A percentile compares a stretch with the other conserved stretches of the same genome.
Evolutionary conservation across 768 basidiomycete genomes (phyloP).

Genomic region (Guyanaporus albipodus): DNA sequence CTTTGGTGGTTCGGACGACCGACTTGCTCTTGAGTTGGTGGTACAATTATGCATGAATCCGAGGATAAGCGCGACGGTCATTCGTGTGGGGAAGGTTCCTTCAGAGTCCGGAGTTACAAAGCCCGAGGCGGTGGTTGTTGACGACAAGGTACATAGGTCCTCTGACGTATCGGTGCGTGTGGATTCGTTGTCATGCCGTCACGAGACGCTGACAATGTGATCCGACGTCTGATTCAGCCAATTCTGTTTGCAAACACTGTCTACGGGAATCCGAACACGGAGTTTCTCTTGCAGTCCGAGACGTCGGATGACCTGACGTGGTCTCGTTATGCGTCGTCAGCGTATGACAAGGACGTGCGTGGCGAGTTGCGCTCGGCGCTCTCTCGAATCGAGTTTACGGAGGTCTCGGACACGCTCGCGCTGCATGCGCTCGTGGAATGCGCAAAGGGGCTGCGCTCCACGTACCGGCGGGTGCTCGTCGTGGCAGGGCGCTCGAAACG

Average conservation of each 20-base stretch:
- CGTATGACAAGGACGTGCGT: slow-evolving; percentile 6
- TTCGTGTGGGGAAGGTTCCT: slow-evolving; percentile 59
- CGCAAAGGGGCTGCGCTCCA: slow-evolving; percentile 26
- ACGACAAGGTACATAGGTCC: slow-evolving; percentile 39
- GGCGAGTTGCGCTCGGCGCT: slow-evolving; percentile 37
- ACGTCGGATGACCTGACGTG: slow-evolving; percentile 81
- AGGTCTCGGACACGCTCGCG: slow-evolving; percentile 46
- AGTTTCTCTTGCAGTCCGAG: slow-evolving; percentile 67
- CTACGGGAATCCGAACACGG: slow-evolving; percentile 61
- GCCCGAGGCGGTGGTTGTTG: slow-evolving; percentile 52
- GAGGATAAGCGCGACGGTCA: slow-evolving; percentile 64
- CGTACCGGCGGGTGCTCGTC: slow-evolving; percentile 47
- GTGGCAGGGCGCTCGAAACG: slow-evolving; percentile 76
- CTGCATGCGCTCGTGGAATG: slow-evolving; percentile 53
- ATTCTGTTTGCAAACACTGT: slow-evolving; percentile 62
- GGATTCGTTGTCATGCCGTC: too few relatives aligned
- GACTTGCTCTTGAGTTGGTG: slow-evolving; percentile 75
- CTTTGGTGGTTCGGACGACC: slow-evolving; percentile 93
- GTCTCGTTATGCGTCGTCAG: slow-evolving; percentile 50
- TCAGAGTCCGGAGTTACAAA: slow-evolving; percentile 51
- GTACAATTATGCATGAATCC: slow-evolving; percentile 71
- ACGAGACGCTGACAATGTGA: background rate
- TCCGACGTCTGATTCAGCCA: slow-evolving; percentile 36
- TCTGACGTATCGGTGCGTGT: slow-evolving; percentile 7
- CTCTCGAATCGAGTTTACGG: slow-evolving; percentile 61